These are phyloP conservation scores for Colletotrichum zoysiae DNA, from an alignment of 2,329 filamentous ascomycete species.

Conservation along the genomic window DNA sequence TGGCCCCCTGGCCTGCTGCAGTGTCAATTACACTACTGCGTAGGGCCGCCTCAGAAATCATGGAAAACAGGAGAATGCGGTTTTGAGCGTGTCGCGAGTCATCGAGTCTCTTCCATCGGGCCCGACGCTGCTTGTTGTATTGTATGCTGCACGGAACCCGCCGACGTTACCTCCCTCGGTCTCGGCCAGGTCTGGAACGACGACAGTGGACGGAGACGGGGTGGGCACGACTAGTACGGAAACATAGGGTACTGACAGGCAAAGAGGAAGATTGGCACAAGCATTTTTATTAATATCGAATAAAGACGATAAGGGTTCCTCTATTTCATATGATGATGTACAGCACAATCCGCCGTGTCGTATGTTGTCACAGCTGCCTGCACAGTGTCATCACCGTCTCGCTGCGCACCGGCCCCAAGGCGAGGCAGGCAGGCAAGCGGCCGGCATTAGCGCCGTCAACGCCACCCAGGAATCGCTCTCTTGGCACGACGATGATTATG, in stretches of 20 bases:
- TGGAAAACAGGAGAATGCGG: slow-evolving; percentile 2
- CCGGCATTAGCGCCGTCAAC: not conserved
- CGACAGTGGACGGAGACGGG: not conserved
- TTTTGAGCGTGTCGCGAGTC: not conserved
- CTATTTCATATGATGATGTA: too few relatives aligned
- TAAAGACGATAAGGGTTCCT: not conserved
- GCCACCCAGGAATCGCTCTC: not conserved
- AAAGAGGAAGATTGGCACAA: not conserved
- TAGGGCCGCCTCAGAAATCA: not conserved
- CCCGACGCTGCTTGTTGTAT: not conserved
- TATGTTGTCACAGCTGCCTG: too few relatives aligned
- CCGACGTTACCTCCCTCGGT: not conserved
- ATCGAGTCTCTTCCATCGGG: not conserved
- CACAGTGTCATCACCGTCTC: not conserved
- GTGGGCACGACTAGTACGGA: not conserved
- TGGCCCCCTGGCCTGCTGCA: too few relatives aligned
- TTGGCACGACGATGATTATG: not conserved
- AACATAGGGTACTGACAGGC: not conserved
- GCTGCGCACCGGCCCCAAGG: not conserved
- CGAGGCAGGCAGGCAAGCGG: not conserved
- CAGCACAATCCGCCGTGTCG: too few relatives aligned
- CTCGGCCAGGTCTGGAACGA: not conserved
- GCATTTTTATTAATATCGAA: too few relatives aligned
- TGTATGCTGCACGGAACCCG: too few relatives aligned
- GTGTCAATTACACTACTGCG: too few relatives aligned